Conservation (phyloP, 441 rosid genomes). For the Jatropha podagrica region DNA sequence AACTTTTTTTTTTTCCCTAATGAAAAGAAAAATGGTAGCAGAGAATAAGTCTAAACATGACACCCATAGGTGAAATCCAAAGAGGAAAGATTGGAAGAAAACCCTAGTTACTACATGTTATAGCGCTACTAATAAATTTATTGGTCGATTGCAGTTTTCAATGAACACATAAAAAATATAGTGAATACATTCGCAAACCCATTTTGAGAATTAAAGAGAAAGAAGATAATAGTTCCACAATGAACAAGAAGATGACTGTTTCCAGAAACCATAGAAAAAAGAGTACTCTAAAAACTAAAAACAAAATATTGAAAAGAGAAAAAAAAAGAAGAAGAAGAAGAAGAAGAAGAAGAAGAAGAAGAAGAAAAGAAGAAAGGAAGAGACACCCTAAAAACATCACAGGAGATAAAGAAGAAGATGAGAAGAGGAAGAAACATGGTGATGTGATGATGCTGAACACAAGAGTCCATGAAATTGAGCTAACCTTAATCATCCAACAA, state of each 20-base stretch:
- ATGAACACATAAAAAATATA: neutral
- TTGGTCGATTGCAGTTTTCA: constrained; percentile 7
- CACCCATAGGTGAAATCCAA: neutral
- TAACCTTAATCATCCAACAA: constrained; percentile 41
- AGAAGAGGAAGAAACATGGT: constrained; percentile 15
- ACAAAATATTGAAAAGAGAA: neutral
- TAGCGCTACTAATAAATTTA: too few species aligned
- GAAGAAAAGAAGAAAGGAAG: neutral
- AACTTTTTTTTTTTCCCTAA: neutral
- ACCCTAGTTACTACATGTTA: constrained; percentile 31
- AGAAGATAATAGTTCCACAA: constrained; percentile 26
- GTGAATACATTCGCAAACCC: constrained; percentile 16
- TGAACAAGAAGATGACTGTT: constrained; percentile 29
- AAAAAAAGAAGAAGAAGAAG: neutral
- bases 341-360: constrained; percentile 17
- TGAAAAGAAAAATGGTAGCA: neutral
- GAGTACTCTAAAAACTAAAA: constrained; percentile 4
- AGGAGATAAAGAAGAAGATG: constrained; percentile 15
- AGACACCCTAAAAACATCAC: constrained; percentile 30
- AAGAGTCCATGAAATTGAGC: constrained; percentile 30
- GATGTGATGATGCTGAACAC: constrained; percentile 8
- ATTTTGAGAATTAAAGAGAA: constrained; percentile 17
- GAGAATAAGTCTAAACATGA: neutral
- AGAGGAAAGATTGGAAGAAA: constrained; percentile 13
- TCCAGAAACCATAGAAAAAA: constrained; percentile 26